These are phyloP conservation scores for Sporopachydermia cereana DNA, from an alignment of 1,139 yeast genomes.

Conservation along the genomic window DNA sequence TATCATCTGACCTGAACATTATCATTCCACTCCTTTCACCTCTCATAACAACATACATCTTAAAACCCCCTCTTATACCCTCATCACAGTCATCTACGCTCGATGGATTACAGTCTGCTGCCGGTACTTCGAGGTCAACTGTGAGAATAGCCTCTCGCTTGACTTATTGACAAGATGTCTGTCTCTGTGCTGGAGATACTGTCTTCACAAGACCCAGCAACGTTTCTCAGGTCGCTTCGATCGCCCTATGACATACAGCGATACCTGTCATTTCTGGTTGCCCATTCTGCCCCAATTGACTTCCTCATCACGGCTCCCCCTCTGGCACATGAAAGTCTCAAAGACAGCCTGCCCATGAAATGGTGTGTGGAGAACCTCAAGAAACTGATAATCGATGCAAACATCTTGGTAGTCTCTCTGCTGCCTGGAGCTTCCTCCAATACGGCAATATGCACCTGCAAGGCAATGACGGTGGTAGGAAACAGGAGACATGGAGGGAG, in stretches of 20 bases:
- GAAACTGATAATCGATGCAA: background rate
- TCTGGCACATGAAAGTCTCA: background rate
- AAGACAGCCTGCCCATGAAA: background rate
- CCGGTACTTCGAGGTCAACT: too few species aligned
- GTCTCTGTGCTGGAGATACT: background rate
- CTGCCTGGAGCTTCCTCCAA: background rate
- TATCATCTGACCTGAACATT: too few species aligned
- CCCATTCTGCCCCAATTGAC: constrained; percentile 1
- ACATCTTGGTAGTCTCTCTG: background rate
- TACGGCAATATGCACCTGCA: background rate
- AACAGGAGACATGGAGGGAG: background rate
- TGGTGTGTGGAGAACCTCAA: constrained; percentile 3
- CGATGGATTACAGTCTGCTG: too few species aligned
- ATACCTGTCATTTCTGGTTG: constrained; percentile 4
- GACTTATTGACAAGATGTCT: background rate
- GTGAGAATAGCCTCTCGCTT: too few species aligned
- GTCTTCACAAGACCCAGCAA: background rate
- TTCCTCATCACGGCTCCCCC: constrained; percentile 2
- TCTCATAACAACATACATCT: too few species aligned
- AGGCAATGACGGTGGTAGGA: background rate
- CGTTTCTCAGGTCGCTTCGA: background rate
- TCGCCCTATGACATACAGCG: background rate
- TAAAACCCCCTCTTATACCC: too few species aligned
- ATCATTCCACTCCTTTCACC: too few species aligned
- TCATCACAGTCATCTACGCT: too few species aligned